Base-by-base conservation (phyloP, 768 basidiomycete species). In the Trametes cingulata region DNA sequence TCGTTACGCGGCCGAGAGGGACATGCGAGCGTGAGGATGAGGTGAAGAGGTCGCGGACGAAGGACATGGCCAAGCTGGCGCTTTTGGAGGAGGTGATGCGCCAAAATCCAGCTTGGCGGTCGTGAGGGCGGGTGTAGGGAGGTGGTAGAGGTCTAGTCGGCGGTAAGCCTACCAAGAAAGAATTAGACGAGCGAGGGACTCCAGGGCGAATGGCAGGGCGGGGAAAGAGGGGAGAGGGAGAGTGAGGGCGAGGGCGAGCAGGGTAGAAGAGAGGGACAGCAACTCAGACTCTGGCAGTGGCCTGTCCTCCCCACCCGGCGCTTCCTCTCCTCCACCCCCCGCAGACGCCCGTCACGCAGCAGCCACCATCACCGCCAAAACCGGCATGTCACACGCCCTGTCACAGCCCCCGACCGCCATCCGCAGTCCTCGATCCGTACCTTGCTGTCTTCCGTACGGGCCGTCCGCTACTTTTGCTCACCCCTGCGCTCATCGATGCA, bases 21-120 rank as follows among this genome's bases (percentile, higher is more conserved):
- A 65, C 53, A 55, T 60, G 46, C 20, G 57, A 55, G 52, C 58
- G 49, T 58, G 66, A 47, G 20, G 61, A 45, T 45, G 54, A 41
- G 49, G 47, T 36, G 41, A 61, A 59, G 37, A 49, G 33, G 46
- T 61, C 62, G 27, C 56, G 56, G 52, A 55, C 43, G 57, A 63
- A 50, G 65, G 68, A 59, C 68, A 69, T 69, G 61, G 61, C 62
- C 65, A 58, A 60, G 64, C 49, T 56, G 39, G 42, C 43, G 53
- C 41, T 20, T 22, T 46, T 47, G 42, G 36, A 57, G 39, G 27
- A 20, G 45, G 5, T 52, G 40, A 55, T 24, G 54, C 35, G 55
- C 58, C 55, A 55, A 52, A 56, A 56, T 37, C 54, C 60, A 52
- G 60, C 55, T 56, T 56, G 60, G 60, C 55, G 41, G 48, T 42